Evolutionary conservation across 148 eudicot species (phyloP).

Genomic region (Amaranthus palmeri): DNA sequence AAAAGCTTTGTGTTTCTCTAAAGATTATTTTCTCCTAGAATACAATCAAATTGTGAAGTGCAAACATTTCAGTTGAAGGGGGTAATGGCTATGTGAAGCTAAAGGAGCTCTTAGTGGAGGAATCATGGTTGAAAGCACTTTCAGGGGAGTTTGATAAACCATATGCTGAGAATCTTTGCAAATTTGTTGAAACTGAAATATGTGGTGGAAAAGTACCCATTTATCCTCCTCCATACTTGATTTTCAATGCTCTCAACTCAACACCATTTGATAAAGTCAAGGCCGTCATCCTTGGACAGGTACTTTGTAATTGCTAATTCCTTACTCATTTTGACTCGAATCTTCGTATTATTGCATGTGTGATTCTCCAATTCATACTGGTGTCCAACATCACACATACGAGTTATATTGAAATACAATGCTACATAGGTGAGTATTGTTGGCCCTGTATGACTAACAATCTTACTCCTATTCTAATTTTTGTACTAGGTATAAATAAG

Average conservation of each 20-base stretch:
- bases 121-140: constrained; percentile 67
- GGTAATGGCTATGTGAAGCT: constrained; percentile 44
- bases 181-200: constrained; percentile 64
- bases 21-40: too few relatives aligned
- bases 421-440: too few relatives aligned
- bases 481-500: neutral
- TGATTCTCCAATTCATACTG: too few relatives aligned
- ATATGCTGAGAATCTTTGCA: constrained; percentile 56
- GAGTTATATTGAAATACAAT: too few relatives aligned
- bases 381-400: too few relatives aligned
- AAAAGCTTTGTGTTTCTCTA: too few relatives aligned
- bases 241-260: constrained; percentile 85
- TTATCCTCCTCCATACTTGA: constrained; percentile 81
- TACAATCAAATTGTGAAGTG: neutral
- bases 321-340: neutral
- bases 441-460: too few relatives aligned
- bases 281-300: constrained; percentile 96
- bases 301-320: constrained; percentile 12
- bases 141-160: constrained; percentile 76
- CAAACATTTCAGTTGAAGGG: constrained; percentile 28
- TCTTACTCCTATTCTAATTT: too few relatives aligned
- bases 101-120: constrained; percentile 79
- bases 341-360: neutral
- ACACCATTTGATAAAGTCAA: constrained; percentile 80
- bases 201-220: constrained; percentile 48